phyloP scores from a whole-genome alignment of 768 basidiomycete genomes.

The Mycena belliarum region DNA sequence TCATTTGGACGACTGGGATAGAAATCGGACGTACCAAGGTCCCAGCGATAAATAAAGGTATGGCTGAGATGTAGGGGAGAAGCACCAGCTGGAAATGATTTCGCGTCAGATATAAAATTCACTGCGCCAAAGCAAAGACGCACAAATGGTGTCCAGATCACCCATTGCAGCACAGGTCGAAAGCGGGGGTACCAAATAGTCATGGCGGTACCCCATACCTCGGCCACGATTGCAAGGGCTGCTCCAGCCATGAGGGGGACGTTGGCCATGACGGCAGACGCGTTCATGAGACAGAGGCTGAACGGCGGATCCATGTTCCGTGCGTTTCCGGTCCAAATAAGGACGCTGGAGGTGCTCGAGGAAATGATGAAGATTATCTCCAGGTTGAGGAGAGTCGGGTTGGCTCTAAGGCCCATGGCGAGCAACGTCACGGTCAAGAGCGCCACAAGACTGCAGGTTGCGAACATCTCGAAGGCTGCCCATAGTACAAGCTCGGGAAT shows the following conservation, averaged over 20 bases:
- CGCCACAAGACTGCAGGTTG: neutral
- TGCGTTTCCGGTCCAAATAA: conserved; percentile 19
- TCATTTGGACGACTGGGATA: neutral
- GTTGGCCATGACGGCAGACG: conserved; percentile 5
- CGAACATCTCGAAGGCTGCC: conserved; percentile 12
- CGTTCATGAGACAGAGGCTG: conserved; percentile 12
- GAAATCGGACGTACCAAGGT: neutral
- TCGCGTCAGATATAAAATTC: neutral
- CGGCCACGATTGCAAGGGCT: conserved; percentile 5
- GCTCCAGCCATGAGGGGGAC: conserved; percentile 7
- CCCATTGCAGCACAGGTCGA: neutral
- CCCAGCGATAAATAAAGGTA: conserved; percentile 9
- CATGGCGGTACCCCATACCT: conserved; percentile 12
- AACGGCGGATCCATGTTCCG: conserved; percentile 7
- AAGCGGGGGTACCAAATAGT: neutral
- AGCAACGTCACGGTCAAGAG: conserved; percentile 5
- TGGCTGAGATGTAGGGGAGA: neutral
- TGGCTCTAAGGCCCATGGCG: neutral
- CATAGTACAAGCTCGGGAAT: conserved; percentile 10
- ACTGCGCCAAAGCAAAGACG: neutral
- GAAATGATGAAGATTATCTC: conserved; percentile 9
- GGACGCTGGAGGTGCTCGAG: neutral
- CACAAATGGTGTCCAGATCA: conserved; percentile 13
- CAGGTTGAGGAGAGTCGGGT: conserved; percentile 8
- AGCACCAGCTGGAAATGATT: neutral